Percentiles rank a stretch among this genome's conserved stretches.
Evolutionary conservation across 1,284 basidiomycete genomes (phyloP).

Genomic region (Somion occarium): DNA sequence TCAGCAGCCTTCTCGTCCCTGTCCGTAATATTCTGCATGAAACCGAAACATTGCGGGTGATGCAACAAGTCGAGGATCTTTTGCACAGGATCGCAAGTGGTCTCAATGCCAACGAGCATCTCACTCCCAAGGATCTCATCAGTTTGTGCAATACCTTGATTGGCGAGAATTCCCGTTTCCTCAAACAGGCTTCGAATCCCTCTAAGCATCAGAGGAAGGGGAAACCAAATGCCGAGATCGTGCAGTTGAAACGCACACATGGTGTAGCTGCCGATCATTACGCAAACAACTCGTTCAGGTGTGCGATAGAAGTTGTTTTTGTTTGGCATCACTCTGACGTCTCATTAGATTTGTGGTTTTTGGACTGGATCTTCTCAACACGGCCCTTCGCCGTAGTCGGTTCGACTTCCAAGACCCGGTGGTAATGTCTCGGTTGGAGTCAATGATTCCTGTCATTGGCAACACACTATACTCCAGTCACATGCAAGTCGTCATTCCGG

Average conservation of each 20-base stretch:
- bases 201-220: slow-evolving; percentile 30
- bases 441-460: slow-evolving; percentile 85
- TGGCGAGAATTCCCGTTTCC: slow-evolving; percentile 85
- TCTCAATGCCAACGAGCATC: slow-evolving; percentile 77
- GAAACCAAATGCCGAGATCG: slow-evolving; percentile 59
- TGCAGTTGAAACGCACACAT: slow-evolving; percentile 73
- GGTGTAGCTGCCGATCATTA: slow-evolving; percentile 65
- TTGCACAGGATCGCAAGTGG: slow-evolving; percentile 81
- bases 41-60: slow-evolving; percentile 78
- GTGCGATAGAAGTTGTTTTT: slow-evolving; percentile 15
- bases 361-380: slow-evolving; percentile 89
- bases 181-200: slow-evolving; percentile 50
- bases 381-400: slow-evolving; percentile 79
- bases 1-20: slow-evolving; percentile 77
- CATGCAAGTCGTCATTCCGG: slow-evolving; percentile 74
- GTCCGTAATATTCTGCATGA: slow-evolving; percentile 84
- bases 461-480: slow-evolving; percentile 90
- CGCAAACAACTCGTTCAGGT: slow-evolving; percentile 82
- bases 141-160: slow-evolving; percentile 88
- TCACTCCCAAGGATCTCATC: slow-evolving; percentile 72
- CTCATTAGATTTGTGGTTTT: slow-evolving; percentile 80
- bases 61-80: slow-evolving; percentile 87
- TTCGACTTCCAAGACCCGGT: slow-evolving; percentile 80
- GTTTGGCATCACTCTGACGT: too few species aligned
- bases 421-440: slow-evolving; percentile 77